These are phyloP conservation scores for Echeveria elegans DNA, from an alignment of 164 flowering plant species.

Conservation along the genomic window DNA sequence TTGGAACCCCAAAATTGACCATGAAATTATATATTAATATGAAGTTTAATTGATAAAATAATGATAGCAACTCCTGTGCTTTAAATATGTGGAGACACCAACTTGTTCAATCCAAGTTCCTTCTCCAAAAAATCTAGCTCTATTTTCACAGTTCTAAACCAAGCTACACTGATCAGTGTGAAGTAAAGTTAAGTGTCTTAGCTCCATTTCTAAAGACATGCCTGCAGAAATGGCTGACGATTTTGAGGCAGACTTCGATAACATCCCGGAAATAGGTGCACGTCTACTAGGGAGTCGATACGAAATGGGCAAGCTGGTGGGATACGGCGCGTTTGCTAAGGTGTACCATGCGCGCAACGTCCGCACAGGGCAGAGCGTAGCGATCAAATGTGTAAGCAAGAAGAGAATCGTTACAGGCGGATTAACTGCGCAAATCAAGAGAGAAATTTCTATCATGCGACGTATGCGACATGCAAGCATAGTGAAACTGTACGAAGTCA, in stretches of 20 bases:
- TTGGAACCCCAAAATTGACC: too few species aligned
- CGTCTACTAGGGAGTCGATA: background rate
- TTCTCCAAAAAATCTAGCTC: constrained; percentile 1
- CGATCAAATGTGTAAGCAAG: constrained; percentile 1
- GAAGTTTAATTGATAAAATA: background rate
- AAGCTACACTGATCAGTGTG: background rate
- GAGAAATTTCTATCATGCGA: background rate
- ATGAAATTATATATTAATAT: too few species aligned
- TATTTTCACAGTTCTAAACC: background rate
- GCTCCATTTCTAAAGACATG: too few species aligned
- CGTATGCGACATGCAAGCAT: background rate
- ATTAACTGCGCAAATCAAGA: background rate
- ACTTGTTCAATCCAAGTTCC: background rate
- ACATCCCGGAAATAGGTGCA: background rate
- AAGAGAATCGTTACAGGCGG: background rate
- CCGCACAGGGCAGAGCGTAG: background rate
- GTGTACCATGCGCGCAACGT: background rate
- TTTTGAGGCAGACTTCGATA: background rate
- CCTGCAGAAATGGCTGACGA: background rate
- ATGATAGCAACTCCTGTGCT: background rate
- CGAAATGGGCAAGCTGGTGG: background rate
- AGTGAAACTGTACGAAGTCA: background rate
- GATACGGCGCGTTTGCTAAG: background rate
- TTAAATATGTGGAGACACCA: background rate
- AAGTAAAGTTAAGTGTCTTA: too few species aligned